These are phyloP conservation scores for Striga hermonthica DNA, from an alignment of 305 asterid species.

Conservation along the genomic window DNA sequence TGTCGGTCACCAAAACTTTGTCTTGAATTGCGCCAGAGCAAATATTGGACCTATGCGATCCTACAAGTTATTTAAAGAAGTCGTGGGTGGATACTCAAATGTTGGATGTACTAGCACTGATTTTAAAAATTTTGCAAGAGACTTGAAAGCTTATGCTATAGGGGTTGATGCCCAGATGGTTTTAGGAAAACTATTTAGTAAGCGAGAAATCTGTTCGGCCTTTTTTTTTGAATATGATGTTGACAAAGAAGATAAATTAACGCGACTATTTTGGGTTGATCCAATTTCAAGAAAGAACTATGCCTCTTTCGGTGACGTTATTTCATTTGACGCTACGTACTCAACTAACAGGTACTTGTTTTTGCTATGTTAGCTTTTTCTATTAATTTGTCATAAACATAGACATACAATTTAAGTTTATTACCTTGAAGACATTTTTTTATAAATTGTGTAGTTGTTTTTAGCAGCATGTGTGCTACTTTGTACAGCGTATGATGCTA, in stretches of 20 bases:
- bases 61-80: background rate
- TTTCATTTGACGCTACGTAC: background rate
- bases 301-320: background rate
- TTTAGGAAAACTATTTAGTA: background rate
- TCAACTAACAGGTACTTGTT: conserved; percentile 1
- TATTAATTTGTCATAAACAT: too few relatives aligned
- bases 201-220: background rate
- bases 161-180: background rate
- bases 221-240: background rate
- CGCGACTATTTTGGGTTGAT: background rate
- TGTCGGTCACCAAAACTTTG: background rate
- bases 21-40: background rate
- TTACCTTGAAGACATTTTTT: too few relatives aligned
- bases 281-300: background rate
- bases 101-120: background rate
- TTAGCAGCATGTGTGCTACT: too few relatives aligned
- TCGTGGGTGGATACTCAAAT: background rate
- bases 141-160: background rate
- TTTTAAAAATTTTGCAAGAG: background rate
- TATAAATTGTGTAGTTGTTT: too few relatives aligned
- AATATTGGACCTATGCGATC: background rate
- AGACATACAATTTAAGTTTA: too few relatives aligned
- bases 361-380: too few relatives aligned
- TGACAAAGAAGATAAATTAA: background rate
- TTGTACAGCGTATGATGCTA: too few relatives aligned